Base-by-base conservation (phyloP, 768 basidiomycete species). In the Boletus pseudopeckii region DNA sequence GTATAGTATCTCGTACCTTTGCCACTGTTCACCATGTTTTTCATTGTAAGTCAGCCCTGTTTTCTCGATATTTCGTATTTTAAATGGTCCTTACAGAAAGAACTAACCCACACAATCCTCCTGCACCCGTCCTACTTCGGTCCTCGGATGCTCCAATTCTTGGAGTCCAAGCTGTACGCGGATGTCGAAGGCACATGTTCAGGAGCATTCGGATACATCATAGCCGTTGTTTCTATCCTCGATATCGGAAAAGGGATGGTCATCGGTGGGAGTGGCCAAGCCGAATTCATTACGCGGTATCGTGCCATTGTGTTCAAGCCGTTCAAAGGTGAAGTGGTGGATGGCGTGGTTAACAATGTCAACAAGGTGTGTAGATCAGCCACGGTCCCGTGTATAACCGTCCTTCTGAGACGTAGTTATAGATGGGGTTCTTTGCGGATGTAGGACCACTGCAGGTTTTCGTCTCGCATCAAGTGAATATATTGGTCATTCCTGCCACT, bases 341-440 rank as follows among this genome's bases (percentile, higher is more conserved):
- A 99, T 69, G 96, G 93, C 0, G 86, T 94, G 4, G 96, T 99
- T 17, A 88, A 87, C 64, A 94, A 91, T 56, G 97, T 99, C 34
- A 95, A 86, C 71, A 97, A 97, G 81, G 96, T 93, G 61, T 64
- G 85, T 33, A 18, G 13, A 22, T 45, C 17, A 14, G 52, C 7
- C 33, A 13, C 30, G 10, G 4, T 39, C 28, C 37, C 18, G 7
- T 42, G 9, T 18, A 22, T 15, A 2, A n/a, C 14, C 7, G 1
- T 30, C 14, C 8, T 55, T 34, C 55, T 61, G 33, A 61, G 7
- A 36, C 13, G 5, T 17, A 22, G 2, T 17, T 15, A 24, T 59
- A 98, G 96, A 97, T 98, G 94, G 97, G 97, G 2, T 97, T 99
- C 74, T 98, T 98, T 61, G 92, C 92, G 48, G 93, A 97, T 58